These are phyloP conservation scores for Eucommia ulmoides DNA, from an alignment of 257 asterid species.

Conservation along the genomic window DNA sequence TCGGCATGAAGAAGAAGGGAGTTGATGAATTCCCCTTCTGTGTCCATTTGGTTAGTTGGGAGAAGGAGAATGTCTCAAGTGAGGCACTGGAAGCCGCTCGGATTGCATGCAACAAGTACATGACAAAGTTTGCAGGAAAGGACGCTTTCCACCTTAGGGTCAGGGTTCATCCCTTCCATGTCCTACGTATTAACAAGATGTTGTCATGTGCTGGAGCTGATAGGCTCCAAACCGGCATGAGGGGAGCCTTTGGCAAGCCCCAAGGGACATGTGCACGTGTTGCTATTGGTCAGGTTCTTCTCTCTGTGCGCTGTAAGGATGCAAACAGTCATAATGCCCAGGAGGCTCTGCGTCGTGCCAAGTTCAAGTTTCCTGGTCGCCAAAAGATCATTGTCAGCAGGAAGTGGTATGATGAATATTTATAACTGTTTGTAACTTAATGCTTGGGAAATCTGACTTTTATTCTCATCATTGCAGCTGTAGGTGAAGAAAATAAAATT, in stretches of 20 bases:
- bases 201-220: conserved; percentile 29
- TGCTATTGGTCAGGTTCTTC: conserved; percentile 22
- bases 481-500: too few relatives aligned
- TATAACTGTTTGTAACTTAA: too few relatives aligned
- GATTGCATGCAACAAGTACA: conserved; percentile 18
- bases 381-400: conserved; percentile 16
- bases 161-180: conserved; percentile 24
- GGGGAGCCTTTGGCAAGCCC: conserved; percentile 20
- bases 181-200: conserved; percentile 27
- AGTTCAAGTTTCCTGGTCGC: conserved; percentile 23
- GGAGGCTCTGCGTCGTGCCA: conserved; percentile 24
- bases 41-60: conserved; percentile 23
- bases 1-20: conserved; percentile 18
- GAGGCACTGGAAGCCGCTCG: conserved; percentile 25
- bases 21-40: conserved; percentile 21
- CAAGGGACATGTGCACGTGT: conserved; percentile 21
- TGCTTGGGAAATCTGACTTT: too few relatives aligned
- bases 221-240: conserved; percentile 20
- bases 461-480: too few relatives aligned
- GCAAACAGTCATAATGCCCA: conserved; percentile 12
- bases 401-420: conserved; percentile 5
- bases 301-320: conserved; percentile 18
- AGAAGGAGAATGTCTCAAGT: conserved; percentile 17
- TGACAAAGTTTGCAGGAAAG: conserved; percentile 21
- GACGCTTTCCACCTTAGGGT: conserved; percentile 26